Evolutionary conservation across 192 early-diverging fungal species (phyloP).

Genomic region (Rhizoclosmatium sp.): DNA sequence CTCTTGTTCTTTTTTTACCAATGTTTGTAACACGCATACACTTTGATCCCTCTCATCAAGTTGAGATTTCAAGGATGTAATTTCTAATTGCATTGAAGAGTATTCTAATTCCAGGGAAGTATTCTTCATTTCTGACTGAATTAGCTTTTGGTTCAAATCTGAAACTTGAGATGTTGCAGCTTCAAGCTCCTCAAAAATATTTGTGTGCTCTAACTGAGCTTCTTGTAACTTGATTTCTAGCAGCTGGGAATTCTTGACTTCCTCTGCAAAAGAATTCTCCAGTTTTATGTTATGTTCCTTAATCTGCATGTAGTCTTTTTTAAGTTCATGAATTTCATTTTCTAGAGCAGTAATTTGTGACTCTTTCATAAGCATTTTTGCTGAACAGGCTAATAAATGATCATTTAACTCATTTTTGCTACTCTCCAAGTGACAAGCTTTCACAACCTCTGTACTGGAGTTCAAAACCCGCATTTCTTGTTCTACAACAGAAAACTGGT

Average conservation of each 20-base stretch:
- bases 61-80: neutral
- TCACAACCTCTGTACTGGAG: too few species aligned
- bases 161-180: neutral
- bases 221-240: conserved; percentile 18
- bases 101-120: conserved; percentile 8
- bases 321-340: neutral
- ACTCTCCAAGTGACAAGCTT: too few species aligned
- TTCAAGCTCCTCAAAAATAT: conserved; percentile 11
- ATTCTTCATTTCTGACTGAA: conserved; percentile 2
- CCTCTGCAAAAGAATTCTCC: neutral
- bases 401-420: too few species aligned
- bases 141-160: neutral
- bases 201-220: neutral
- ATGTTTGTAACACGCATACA: neutral
- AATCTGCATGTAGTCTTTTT: too few species aligned
- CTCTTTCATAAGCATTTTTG: neutral
- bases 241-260: neutral
- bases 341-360: neutral
- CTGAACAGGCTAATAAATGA: too few species aligned
- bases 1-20: neutral
- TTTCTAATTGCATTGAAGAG: neutral
- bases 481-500: neutral
- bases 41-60: neutral
- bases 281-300: neutral
- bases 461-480: too few species aligned